Evolutionary conservation across 1,284 basidiomycete species (phyloP), one percentile per base, ranked within the genome.

Genomic region (Tilletia indica): DNA sequence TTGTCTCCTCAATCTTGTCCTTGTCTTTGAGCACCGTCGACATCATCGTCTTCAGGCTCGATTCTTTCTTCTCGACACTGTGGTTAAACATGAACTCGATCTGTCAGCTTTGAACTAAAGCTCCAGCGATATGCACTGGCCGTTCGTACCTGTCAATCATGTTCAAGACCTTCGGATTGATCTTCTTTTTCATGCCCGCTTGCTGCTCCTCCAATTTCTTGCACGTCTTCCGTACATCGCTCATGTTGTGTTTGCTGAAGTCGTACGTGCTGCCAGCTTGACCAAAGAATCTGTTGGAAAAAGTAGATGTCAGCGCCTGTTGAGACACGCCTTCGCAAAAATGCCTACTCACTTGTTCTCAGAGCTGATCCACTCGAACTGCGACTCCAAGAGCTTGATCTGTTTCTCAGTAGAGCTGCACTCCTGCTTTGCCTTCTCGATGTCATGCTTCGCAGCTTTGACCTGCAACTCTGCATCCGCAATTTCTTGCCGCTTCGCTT

Each of bases 11-110:
- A 71, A 99, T 99, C 87, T 97, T 99, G 78, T 90, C 87, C 85
- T 97, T 97, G 86, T 99, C 97, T 81, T 93, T 92, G 80, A 94
- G 86, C 2, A 99, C 95, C 1, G 91, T 94, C 0, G 88, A 85
- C 85, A 98, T 88, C 90, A 93, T 98, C 86, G 92, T 93, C 85
- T 91, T 92, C 71, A 97, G 87, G 31, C 89, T 89, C 0, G 88
- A 86, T 85, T 99, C 96, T 81, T 93, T 92, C 88, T 97, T 97
- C 87, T 99, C 97, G 56, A 96, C 93, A 71, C 94, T 97, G 68
- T 16, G 19, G 9, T 25, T 25, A 45, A 19, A 9, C 42, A 14
- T 31, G 34, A 12, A 16, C 45, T 1, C 0, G 71, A 31, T 9
- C n/a, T 47, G 21, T 31, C n/a, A 42, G 25, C 34, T 64, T 25